Evolutionary conservation across 176 grass and related monocot species (phyloP).

Genomic region (Oryza longistaminata): DNA sequence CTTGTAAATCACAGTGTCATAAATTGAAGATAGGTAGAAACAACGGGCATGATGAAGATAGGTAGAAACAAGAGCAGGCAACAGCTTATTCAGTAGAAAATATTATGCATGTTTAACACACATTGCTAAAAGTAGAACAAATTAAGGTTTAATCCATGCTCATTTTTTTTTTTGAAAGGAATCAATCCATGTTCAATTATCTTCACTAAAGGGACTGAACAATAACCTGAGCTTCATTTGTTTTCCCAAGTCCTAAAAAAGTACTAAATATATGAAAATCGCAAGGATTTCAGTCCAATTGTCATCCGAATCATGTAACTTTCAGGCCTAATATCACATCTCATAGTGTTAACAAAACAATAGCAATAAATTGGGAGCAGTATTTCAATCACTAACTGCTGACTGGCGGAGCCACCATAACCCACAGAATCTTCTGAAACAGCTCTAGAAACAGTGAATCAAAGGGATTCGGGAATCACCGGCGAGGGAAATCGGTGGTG

Average conservation of each 20-base stretch:
- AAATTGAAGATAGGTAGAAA: background rate
- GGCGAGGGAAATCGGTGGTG: conserved; percentile 80
- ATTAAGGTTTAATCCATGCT: background rate
- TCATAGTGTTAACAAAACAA: background rate
- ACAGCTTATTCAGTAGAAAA: background rate
- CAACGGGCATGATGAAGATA: background rate
- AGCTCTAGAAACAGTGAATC: background rate
- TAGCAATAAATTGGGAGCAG: background rate
- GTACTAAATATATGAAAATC: background rate
- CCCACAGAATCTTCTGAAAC: background rate
- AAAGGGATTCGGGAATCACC: conserved; percentile 36
- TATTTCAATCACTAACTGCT: background rate
- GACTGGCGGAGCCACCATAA: background rate
- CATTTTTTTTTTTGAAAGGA: too few species aligned
- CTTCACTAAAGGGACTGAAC: background rate
- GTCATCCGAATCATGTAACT: too few species aligned
- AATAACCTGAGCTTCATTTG: background rate
- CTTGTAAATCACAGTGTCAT: background rate
- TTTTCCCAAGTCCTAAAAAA: background rate
- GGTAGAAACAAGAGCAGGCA: background rate
- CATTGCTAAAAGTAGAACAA: background rate
- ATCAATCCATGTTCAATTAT: background rate
- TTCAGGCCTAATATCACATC: background rate
- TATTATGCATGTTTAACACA: background rate
- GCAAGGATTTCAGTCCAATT: background rate